A percentile compares a stretch with the other conserved stretches of the same genome.
phyloP scores from a whole-genome alignment of 352 stramenopile genomes.

The Hyaloperonospora arabidopsidis region DNA sequence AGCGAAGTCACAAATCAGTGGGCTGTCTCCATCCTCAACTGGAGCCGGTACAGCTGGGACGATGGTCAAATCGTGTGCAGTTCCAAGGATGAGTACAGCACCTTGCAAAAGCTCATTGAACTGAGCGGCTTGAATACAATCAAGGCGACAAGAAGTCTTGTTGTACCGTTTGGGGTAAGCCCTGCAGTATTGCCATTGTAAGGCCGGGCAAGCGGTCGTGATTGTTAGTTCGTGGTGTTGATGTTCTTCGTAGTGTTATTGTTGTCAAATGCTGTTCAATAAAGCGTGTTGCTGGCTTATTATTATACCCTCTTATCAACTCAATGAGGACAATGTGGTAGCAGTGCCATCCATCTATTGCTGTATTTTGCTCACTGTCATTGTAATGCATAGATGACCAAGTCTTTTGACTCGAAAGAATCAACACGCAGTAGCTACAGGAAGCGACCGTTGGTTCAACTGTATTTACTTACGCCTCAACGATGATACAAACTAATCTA shows the following conservation, averaged over 20 bases:
- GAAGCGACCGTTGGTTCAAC: background rate
- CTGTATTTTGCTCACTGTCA: too few relatives aligned
- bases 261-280: background rate
- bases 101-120: conserved; percentile 37
- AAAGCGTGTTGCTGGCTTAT: background rate
- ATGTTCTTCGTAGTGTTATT: background rate
- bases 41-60: conserved; percentile 82
- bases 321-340: background rate
- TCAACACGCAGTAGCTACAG: background rate
- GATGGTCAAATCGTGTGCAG: conserved; percentile 71
- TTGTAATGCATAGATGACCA: too few relatives aligned
- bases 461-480: conserved; percentile 15
- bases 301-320: background rate
- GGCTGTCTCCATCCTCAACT: conserved; percentile 75
- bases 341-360: background rate
- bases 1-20: conserved; percentile 55
- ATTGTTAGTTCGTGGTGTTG: background rate
- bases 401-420: too few relatives aligned
- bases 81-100: conserved; percentile 56
- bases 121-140: conserved; percentile 14
- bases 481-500: conserved; percentile 26
- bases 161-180: conserved; percentile 43
- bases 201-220: conserved; percentile 3
- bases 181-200: conserved; percentile 50
- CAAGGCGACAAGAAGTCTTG: conserved; percentile 25